These are phyloP conservation scores for Stagonosporopsis rhizophila DNA, from an alignment of 2,329 filamentous ascomycete species.

Conservation along the genomic window DNA sequence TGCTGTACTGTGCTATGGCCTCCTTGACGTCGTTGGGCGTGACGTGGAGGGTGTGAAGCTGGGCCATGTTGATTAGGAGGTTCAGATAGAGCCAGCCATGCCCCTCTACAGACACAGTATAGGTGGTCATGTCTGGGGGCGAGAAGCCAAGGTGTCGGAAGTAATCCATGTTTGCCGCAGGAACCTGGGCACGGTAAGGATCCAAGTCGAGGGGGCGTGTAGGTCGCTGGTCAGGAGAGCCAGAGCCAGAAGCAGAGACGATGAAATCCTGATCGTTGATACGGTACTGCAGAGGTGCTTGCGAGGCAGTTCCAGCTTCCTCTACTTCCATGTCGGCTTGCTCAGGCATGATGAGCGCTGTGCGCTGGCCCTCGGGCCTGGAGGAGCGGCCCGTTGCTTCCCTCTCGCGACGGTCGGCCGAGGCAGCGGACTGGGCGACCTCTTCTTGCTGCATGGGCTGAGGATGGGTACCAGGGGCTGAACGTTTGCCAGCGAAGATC, in stretches of 20 bases:
- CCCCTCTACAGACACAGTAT: slow-evolving; percentile 64
- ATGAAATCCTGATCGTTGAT: slow-evolving; percentile 37
- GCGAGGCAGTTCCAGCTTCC: neutral
- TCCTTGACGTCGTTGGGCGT: slow-evolving; percentile 78
- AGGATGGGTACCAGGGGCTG: slow-evolving; percentile 52
- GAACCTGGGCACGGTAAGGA: slow-evolving; percentile 76
- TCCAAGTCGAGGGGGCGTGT: slow-evolving; percentile 80
- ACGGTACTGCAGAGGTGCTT: slow-evolving; percentile 28
- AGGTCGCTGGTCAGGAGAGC: slow-evolving; percentile 72
- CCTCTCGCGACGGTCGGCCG: slow-evolving; percentile 51
- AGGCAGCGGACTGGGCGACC: slow-evolving; percentile 62
- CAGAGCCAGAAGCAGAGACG: slow-evolving; percentile 40
- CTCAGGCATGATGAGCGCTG: slow-evolving; percentile 55
- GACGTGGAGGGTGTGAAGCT: slow-evolving; percentile 84
- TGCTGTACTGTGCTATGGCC: slow-evolving; percentile 73
- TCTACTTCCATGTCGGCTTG: slow-evolving; percentile 23
- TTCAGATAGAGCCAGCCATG: slow-evolving; percentile 87
- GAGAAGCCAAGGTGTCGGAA: slow-evolving; percentile 76
- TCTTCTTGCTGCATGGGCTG: slow-evolving; percentile 64
- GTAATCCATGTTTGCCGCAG: slow-evolving; percentile 79
- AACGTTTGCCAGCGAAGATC: slow-evolving; percentile 76
- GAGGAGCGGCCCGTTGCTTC: slow-evolving; percentile 50
- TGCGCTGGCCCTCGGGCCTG: slow-evolving; percentile 53
- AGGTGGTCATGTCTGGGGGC: slow-evolving; percentile 62
- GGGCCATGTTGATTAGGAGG: slow-evolving; percentile 79